Percentiles rank a stretch among this genome's conserved stretches.
Evolutionary conservation across 2,329 filamentous ascomycete species (phyloP).

Genomic region (Epichloe amarillans): DNA sequence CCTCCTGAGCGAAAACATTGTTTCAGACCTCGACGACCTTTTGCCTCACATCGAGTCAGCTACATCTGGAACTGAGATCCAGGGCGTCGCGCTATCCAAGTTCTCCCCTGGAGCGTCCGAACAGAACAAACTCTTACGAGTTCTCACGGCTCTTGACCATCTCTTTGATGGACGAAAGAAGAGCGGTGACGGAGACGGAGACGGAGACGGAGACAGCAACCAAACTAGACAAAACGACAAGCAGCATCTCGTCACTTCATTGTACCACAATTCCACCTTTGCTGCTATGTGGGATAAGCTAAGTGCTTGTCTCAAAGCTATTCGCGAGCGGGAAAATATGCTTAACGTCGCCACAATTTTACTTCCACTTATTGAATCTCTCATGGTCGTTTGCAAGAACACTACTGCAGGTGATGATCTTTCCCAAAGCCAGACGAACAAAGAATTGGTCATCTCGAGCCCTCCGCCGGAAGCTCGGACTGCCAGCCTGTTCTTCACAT

Average conservation of each 20-base stretch:
- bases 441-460: constrained; percentile 62
- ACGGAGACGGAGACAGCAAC: constrained; percentile 36
- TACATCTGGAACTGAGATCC: constrained; percentile 81
- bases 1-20: constrained; percentile 68
- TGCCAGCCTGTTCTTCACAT: constrained; percentile 87
- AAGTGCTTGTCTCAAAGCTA: constrained; percentile 75
- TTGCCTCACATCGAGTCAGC: constrained; percentile 78
- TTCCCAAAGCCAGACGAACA: constrained; percentile 32
- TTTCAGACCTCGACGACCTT: constrained; percentile 72
- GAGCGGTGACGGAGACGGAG: constrained; percentile 29
- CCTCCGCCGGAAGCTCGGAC: constrained; percentile 66
- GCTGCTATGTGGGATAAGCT: constrained; percentile 84
- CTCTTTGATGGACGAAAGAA: constrained; percentile 76
- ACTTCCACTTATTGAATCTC: constrained; percentile 81
- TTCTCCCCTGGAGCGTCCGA: constrained; percentile 95
- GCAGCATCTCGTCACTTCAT: constrained; percentile 69
- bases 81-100: constrained; percentile 84
- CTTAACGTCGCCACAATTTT: constrained; percentile 94
- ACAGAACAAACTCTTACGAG: constrained; percentile 86
- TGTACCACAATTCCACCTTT: constrained; percentile 88
- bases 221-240: constrained; percentile 48
- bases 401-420: constrained; percentile 65
- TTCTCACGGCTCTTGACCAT: constrained; percentile 88
- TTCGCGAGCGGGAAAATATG: constrained; percentile 87
- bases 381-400: constrained; percentile 99